Base-by-base conservation (phyloP, 345 rosid species). In the Syzygium oleosum region DNA sequence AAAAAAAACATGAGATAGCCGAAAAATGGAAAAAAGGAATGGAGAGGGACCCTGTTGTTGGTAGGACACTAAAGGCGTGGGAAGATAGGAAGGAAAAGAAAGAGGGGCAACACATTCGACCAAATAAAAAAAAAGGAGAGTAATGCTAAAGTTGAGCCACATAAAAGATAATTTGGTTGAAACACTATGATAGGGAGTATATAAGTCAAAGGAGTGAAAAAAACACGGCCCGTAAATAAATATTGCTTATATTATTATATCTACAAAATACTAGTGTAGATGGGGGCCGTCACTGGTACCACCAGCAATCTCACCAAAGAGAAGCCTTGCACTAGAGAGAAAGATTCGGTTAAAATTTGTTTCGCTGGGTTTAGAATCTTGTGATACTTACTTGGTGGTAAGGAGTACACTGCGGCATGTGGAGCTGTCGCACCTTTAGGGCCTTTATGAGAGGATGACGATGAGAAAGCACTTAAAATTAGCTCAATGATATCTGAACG, bases 331-430 rank as follows among this genome's bases (percentile, higher is more conserved):
- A 6, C 25, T 3, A 54, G 25, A 19, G 58, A 54, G 8, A 54
- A 8, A 54, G 3, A 9, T 54, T 7, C 9, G 23, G 43, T 9
- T 34, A 68, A 31, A 19, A 68, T 68, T 31, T 68, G 12, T 68
- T 68, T 68, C 4, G 31, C 11, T 65, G 78, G 78, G 11, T 29
- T 65, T 3, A 68, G 5, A 31, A 68, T 68, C 43, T 22, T 58
- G 14, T 9, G 29, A 25, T 9, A 58, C 63, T 68, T 4, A 68
- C 79, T 0, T 31, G 6, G 0, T 9, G 0, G 12, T 31, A 6
- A 2, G 31, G 0, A 9, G 3, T 0, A 2, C 14, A 58, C 2
- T 25, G 63, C n/a, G 0, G 63, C 63, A 25, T 58, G 63, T 6
- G 25, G 12, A 58, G 63, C 29, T 58, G 63, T 58, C 6, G 11